Percentiles rank a stretch among this genome's conserved stretches.
Conservation (phyloP, 169 alveolate genomes). For the Plasmodium vinckei region DNA sequence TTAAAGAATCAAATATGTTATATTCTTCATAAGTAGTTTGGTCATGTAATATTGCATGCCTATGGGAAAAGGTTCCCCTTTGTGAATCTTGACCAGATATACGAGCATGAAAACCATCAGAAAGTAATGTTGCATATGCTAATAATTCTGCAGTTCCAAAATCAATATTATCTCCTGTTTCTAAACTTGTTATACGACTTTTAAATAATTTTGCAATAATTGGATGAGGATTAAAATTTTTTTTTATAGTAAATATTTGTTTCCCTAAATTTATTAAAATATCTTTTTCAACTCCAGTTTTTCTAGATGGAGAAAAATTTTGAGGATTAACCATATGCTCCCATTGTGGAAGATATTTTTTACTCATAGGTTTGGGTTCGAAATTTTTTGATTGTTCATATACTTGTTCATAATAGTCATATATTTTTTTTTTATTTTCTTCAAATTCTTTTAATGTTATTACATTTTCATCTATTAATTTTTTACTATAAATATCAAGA, state of each 20-base stretch:
- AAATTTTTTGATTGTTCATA: slow-evolving; percentile 85
- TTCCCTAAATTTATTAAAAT: slow-evolving; percentile 89
- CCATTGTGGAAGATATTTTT: slow-evolving; percentile 81
- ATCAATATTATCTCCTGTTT: slow-evolving; percentile 89
- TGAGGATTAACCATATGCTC: slow-evolving; percentile 77
- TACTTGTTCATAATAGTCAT: slow-evolving; percentile 84
- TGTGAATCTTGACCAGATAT: slow-evolving; percentile 96
- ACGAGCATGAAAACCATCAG: slow-evolving; percentile 95
- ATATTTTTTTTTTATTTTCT: slow-evolving; percentile 81
- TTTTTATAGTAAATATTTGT: slow-evolving; percentile 89
- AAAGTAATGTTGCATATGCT: slow-evolving; percentile 93
- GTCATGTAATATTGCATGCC: slow-evolving; percentile 95
- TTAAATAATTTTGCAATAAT: slow-evolving; percentile 90
- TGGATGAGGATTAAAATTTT: slow-evolving; percentile 92
- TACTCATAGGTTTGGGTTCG: slow-evolving; percentile 55
- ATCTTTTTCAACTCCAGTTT: slow-evolving; percentile 84
- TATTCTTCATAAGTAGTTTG: slow-evolving; percentile 85
- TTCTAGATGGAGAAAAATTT: slow-evolving; percentile 62
- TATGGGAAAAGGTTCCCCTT: slow-evolving; percentile 97
- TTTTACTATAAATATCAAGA: slow-evolving; percentile 85
- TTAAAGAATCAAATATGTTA: slow-evolving; percentile 68
- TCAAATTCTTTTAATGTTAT: slow-evolving; percentile 85
- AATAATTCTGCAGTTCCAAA: slow-evolving; percentile 95
- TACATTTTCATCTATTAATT: slow-evolving; percentile 87
- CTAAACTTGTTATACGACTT: slow-evolving; percentile 86